A percentile compares a stretch with the other conserved stretches of the same genome.
phyloP scores from a whole-genome alignment of 2,329 filamentous ascomycete species.

The Epichloe gansuensis region DNA sequence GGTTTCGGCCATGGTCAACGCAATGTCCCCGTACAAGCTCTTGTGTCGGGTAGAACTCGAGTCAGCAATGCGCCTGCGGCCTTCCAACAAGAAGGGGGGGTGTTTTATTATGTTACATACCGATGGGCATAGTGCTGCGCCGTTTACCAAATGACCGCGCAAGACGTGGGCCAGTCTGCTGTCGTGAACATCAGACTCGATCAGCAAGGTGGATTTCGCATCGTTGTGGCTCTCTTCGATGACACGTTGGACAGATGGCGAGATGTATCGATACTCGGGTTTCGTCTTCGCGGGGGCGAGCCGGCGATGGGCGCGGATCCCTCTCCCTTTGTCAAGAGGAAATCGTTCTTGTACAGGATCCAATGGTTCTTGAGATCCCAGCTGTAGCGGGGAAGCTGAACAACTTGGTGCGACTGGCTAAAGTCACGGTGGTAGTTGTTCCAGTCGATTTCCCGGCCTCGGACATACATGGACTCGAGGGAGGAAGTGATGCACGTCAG shows the following conservation, averaged over 20 bases:
- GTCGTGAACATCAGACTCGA: slow-evolving; percentile 23
- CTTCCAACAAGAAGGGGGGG: too few species aligned
- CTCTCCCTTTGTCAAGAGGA: slow-evolving; percentile 50
- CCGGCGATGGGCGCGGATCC: not conserved
- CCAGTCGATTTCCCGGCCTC: slow-evolving; percentile 41
- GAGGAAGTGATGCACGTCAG: slow-evolving; percentile 42
- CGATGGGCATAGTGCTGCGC: not conserved
- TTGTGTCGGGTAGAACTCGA: too few species aligned
- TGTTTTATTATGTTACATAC: too few species aligned
- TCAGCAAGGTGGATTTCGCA: slow-evolving; percentile 45
- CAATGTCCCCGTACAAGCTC: too few species aligned
- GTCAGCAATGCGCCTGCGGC: too few species aligned
- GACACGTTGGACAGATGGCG: not conserved
- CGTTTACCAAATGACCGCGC: slow-evolving; percentile 4
- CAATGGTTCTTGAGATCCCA: slow-evolving; percentile 64
- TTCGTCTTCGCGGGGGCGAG: too few species aligned
- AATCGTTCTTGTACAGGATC: slow-evolving; percentile 39
- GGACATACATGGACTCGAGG: not conserved
- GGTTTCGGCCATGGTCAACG: too few species aligned
- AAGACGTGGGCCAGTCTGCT: not conserved
- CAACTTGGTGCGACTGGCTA: slow-evolving; percentile 27
- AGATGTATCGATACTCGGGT: too few species aligned
- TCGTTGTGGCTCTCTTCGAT: slow-evolving; percentile 38
- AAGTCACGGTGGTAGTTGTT: slow-evolving; percentile 36
- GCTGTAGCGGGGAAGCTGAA: slow-evolving; percentile 53